phyloP scores from a whole-genome alignment of 2,329 filamentous ascomycete species.

The Seiridium cupressi region DNA sequence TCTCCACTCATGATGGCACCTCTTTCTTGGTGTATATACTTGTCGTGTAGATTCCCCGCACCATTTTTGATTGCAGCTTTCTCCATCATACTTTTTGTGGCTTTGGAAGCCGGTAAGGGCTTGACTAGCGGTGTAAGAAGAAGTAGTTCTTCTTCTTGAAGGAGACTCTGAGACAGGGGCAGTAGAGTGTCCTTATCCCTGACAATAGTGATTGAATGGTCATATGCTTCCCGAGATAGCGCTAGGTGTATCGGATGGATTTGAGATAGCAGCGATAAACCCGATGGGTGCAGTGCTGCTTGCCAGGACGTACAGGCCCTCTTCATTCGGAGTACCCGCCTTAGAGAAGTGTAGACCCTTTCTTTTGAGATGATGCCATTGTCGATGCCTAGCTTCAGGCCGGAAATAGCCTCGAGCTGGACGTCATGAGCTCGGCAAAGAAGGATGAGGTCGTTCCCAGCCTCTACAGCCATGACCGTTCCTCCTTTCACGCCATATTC shows the following conservation, averaged over 20 bases:
- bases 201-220: conserved; percentile 89
- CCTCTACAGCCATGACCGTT: conserved; percentile 95
- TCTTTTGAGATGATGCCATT: conserved; percentile 84
- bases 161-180: conserved; percentile 77
- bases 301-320: conserved; percentile 85
- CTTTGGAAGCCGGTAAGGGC: conserved; percentile 83
- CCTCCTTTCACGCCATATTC: conserved; percentile 97
- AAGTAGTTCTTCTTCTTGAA: conserved; percentile 84
- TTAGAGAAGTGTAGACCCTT: conserved; percentile 76
- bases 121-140: conserved; percentile 88
- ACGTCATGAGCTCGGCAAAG: conserved; percentile 85
- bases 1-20: conserved; percentile 83
- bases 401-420: conserved; percentile 88
- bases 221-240: conserved; percentile 83
- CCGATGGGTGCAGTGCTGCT: conserved; percentile 83
- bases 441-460: conserved; percentile 88
- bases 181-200: conserved; percentile 83
- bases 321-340: conserved; percentile 78
- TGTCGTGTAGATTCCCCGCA: conserved; percentile 47
- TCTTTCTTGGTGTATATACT: conserved; percentile 56
- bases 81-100: conserved; percentile 69
- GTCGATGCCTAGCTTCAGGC: conserved; percentile 83
- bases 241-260: conserved; percentile 80
- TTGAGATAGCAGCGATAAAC: conserved; percentile 71
- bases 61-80: conserved; percentile 37